Evolutionary conservation across 2,329 filamentous ascomycete species (phyloP), one percentile per base, ranked within the genome.

Genomic region (Neonectria hederae): DNA sequence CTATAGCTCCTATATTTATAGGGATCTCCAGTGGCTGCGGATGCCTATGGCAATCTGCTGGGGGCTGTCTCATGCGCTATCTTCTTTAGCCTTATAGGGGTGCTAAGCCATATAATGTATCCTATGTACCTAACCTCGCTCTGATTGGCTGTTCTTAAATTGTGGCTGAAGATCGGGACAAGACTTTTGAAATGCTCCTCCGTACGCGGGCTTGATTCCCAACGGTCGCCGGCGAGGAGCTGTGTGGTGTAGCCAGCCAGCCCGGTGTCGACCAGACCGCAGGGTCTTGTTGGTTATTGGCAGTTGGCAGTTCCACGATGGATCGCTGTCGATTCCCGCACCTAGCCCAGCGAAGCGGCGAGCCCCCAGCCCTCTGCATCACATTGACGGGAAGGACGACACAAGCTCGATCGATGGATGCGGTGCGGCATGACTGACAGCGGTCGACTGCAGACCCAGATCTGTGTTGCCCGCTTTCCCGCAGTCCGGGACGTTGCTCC

Each of bases 381-480:
- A 30, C 38, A 3, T 13, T 8, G 53, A 7, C 5, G 5, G 38
- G 14, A 13, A 40, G 10, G 22, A 14, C 19, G 22, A 13, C 26
- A 55, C 53, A 45, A 30, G 53, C 30, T 49, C 35, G 30, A 30
- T 9, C 32, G 43, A 28, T 9, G 22, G 17, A 54, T 28, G 32
- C 51, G 40, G 24, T 32, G 42, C 26, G 22, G 54, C 38, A 59
- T 59, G 54, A 55, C 35, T 55, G 54, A 54, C 59, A 62, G 59
- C 51, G 19, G 17, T 14, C 28, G 28, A 42, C 8, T 57, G 24
- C 54, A 58, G n/a, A 21, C 30, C 14, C 46, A 45, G 38, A 65
- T 57, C 57, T 40, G 17, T 28, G 49, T 40, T 51, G 30, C 43
- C 21, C 32, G 30, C 45, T 21, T 21, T 38, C 30, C 40, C 26